These are phyloP conservation scores for Hypholoma fasciculare DNA, from an alignment of 768 basidiomycete genomes.

Conservation along the genomic window DNA sequence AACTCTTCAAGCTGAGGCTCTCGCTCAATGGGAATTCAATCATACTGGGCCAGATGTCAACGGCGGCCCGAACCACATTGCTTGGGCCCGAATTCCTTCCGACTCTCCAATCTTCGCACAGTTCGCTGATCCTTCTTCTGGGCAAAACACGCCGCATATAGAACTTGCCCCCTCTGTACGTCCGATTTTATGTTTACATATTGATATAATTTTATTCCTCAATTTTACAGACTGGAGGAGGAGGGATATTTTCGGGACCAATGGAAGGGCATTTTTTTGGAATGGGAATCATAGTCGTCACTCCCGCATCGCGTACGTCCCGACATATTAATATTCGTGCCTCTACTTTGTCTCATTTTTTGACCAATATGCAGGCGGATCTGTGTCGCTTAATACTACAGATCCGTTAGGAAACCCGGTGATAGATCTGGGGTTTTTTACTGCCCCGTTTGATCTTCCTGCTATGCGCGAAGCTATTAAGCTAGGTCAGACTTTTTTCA, in stretches of 20 bases:
- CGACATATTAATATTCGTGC: background rate
- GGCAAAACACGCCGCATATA: slow-evolving; percentile 22
- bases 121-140: slow-evolving; percentile 24
- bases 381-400: slow-evolving; percentile 1
- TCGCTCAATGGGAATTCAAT: slow-evolving; percentile 21
- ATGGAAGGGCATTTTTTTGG: slow-evolving; percentile 26
- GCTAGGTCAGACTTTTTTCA: background rate
- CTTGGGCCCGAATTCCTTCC: slow-evolving; percentile 22
- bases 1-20: slow-evolving; percentile 19
- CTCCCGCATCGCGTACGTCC: slow-evolving; percentile 29
- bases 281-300: slow-evolving; percentile 22
- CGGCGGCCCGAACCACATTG: slow-evolving; percentile 21
- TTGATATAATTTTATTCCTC: background rate
- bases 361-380: background rate
- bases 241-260: slow-evolving; percentile 20
- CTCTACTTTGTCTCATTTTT: background rate
- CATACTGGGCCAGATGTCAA: slow-evolving; percentile 22
- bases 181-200: background rate
- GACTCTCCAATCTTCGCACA: slow-evolving; percentile 18
- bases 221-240: slow-evolving; percentile 6
- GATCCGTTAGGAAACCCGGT: slow-evolving; percentile 2
- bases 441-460: background rate
- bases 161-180: slow-evolving; percentile 10
- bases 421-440: background rate
- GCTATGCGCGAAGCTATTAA: background rate